Base-by-base conservation (phyloP, 345 rosid species). In the Trapa incisa region DNA sequence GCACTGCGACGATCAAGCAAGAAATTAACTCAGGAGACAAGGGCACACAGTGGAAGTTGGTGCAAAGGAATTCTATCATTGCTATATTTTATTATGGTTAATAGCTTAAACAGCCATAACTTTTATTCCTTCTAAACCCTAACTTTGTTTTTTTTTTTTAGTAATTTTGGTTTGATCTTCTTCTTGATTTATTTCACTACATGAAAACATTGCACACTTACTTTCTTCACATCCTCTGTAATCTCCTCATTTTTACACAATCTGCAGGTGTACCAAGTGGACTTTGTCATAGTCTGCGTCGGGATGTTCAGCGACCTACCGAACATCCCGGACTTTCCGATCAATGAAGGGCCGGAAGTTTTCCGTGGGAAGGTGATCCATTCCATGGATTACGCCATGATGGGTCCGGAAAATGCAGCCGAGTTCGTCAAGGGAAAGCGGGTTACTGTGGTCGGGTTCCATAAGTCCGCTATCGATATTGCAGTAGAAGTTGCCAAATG, bases 231-330 rank as follows among this genome's bases (percentile, higher is more conserved):
- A 12, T 58, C 37, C 33, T 12, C 29, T 22, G 29, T 32, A 29
- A 32, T 32, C 0, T 5, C 16, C 33, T 10, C 35, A 2, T 11
- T 9, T 58, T 11, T 13, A 45, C 8, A 11, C 7, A 58, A 35
- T 15, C 29, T 22, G 29, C 74, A 80, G 86, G 70, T 70, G n/a
- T 75, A 73, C 39, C 68, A 65, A 42, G 66, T 67, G 65, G 81
- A 83, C 57, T 80, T 83, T 65, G 82, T 78, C 66, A 70, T 83
- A 36, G 61, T 83, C 0, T 70, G 84, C 68, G 45, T 76, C 22
- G 82, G 84, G 39, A 75, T 22, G 72, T 80, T 61, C 72, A 75
- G 86, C 63, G 83, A 73, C 66, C 39, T 82, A 33, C 83, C 75
- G 12, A 73, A 65, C 58, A 33, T 54, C 29, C 81, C 78, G 0